Conservation (phyloP, 2,329 filamentous ascomycete genomes). For the Botrytis byssoidea region DNA sequence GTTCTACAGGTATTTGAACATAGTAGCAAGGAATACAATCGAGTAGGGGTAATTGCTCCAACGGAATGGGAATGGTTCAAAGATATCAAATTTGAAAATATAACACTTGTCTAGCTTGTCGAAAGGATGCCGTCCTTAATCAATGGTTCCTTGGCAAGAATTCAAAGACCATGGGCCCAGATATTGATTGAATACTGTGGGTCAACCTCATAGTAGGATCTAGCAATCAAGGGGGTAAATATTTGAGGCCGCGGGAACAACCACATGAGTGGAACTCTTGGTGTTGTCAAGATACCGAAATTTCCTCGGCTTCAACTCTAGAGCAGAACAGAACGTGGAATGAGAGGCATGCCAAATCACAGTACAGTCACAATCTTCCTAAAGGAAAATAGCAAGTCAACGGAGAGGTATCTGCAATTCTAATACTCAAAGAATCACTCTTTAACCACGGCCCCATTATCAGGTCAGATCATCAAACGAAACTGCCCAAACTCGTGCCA, state of each 20-base stretch:
- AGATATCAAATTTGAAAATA: background rate
- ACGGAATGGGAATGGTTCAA: slow-evolving; percentile 20
- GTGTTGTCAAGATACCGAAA: background rate
- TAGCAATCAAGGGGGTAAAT: background rate
- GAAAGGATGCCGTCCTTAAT: background rate
- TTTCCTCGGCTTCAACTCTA: too few species aligned
- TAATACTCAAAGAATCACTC: too few species aligned
- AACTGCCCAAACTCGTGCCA: background rate
- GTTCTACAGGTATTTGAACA: slow-evolving; percentile 2
- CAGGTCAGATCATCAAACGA: background rate
- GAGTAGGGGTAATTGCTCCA: slow-evolving; percentile 14
- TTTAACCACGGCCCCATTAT: background rate
- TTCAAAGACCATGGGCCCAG: background rate
- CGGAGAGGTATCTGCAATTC: too few species aligned
- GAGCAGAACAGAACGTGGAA: background rate
- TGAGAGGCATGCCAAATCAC: background rate
- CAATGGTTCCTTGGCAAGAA: too few species aligned
- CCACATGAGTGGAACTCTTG: background rate
- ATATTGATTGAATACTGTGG: background rate
- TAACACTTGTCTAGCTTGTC: slow-evolving; percentile 5
- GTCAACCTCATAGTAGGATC: background rate
- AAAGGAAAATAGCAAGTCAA: background rate
- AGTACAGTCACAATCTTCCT: too few species aligned
- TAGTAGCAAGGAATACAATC: slow-evolving; percentile 2
- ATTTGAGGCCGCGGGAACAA: background rate